These are phyloP conservation scores for Epichloe scottii DNA, from an alignment of 2,329 filamentous ascomycete species.

Conservation along the genomic window DNA sequence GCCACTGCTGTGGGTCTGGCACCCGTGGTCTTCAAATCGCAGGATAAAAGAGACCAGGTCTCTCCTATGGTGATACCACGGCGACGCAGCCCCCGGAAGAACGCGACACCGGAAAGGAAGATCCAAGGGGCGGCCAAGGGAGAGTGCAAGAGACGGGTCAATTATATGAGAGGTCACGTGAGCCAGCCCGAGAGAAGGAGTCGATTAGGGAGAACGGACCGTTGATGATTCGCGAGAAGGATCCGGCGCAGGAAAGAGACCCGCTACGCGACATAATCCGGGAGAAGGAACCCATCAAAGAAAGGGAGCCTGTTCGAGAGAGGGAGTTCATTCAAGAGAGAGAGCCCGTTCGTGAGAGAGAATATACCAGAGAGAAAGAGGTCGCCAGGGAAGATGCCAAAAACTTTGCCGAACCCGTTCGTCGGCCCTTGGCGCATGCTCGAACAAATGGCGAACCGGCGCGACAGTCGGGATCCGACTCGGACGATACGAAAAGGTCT, in stretches of 20 bases:
- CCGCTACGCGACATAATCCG: neutral
- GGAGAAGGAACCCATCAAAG: conserved; percentile 7
- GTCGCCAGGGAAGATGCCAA: neutral
- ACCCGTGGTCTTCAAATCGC: conserved; percentile 22
- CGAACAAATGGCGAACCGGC: conserved; percentile 18
- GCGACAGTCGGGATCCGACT: conserved; percentile 23
- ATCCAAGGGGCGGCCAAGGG: conserved; percentile 9
- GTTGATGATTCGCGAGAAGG: conserved; percentile 3
- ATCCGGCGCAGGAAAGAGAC: neutral
- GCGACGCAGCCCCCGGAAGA: conserved; percentile 22
- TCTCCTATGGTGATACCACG: conserved; percentile 13
- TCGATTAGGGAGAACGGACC: neutral
- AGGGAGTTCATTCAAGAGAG: conserved; percentile 8
- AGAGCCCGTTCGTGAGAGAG: conserved; percentile 19
- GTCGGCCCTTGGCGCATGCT: neutral
- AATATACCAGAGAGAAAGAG: conserved; percentile 22
- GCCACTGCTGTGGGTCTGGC: conserved; percentile 35
- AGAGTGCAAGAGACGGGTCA: conserved; percentile 8
- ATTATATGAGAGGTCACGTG: conserved; percentile 4
- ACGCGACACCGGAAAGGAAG: conserved; percentile 12
- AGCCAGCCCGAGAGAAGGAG: conserved; percentile 1
- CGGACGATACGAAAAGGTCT: conserved; percentile 27
- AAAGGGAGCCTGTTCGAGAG: conserved; percentile 9
- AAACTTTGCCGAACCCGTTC: conserved; percentile 15
- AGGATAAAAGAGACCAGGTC: conserved; percentile 25